A percentile compares a stretch with the other conserved stretches of the same genome.
phyloP scores from a whole-genome alignment of 495 filamentous ascomycete genomes.

The Hyaloscypha bicolor region DNA sequence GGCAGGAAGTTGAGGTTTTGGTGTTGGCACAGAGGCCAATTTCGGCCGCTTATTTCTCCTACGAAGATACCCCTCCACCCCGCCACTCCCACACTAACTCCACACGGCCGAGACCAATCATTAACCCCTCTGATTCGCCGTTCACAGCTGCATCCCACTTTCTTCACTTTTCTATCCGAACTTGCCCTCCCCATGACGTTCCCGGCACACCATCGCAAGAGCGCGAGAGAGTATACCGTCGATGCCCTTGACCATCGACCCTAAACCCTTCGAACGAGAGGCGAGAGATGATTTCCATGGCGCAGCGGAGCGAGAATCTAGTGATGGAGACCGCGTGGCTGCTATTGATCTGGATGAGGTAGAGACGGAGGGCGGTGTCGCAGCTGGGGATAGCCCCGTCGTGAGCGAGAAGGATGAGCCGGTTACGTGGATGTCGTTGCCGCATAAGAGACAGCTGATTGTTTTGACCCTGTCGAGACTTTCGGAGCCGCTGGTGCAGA shows the following conservation, averaged over 20 bases:
- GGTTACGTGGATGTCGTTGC: conserved; percentile 68
- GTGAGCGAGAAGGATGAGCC: conserved; percentile 15
- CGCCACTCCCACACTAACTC: neutral
- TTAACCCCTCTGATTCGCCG: conserved; percentile 11
- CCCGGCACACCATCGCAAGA: neutral
- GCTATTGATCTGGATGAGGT: conserved; percentile 17
- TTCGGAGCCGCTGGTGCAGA: conserved; percentile 80
- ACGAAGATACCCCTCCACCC: no score
- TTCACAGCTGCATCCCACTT: conserved; percentile 10
- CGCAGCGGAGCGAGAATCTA: neutral
- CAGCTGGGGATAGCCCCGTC: neutral
- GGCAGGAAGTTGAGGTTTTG: no score
- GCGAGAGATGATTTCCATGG: neutral
- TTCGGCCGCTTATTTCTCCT: no score
- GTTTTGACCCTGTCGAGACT: conserved; percentile 74
- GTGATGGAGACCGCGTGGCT: conserved; percentile 8
- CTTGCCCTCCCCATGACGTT: neutral
- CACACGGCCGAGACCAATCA: conserved; percentile 4
- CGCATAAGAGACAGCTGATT: conserved; percentile 71
- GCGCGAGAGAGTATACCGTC: conserved; percentile 1
- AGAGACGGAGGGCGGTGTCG: conserved; percentile 12
- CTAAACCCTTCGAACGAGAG: neutral
- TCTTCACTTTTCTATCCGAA: neutral
- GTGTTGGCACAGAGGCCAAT: no score
- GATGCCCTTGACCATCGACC: neutral